A percentile compares a stretch with the other conserved stretches of the same genome.
These are phyloP conservation scores for Teratosphaeria gauchensis DNA, from an alignment of 2,329 filamentous ascomycete species.

Conservation along the genomic window DNA sequence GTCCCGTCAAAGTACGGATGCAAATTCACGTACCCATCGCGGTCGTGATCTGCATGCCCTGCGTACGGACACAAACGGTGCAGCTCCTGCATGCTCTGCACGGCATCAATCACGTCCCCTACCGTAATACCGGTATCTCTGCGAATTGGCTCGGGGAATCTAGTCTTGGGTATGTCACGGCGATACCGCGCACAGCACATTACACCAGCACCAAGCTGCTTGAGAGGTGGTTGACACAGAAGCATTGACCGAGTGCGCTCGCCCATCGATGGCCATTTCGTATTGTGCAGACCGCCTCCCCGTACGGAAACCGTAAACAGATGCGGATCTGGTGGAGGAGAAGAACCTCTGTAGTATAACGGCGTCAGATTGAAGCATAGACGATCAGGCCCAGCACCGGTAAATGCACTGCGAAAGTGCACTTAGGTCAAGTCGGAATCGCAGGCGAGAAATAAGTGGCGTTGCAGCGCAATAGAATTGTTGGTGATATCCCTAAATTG, in stretches of 20 bases:
- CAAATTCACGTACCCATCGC: neutral
- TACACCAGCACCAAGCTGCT: neutral
- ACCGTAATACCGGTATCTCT: slow-evolving; percentile 7
- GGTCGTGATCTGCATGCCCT: neutral
- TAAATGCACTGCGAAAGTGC: neutral
- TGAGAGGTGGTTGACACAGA: slow-evolving; percentile 9
- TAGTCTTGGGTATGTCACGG: neutral
- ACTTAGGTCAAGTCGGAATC: neutral
- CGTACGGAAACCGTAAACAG: too few species aligned
- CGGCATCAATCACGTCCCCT: slow-evolving; percentile 5
- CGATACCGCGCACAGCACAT: neutral
- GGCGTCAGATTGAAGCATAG: too few species aligned
- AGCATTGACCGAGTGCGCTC: slow-evolving; percentile 1
- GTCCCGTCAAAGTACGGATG: too few species aligned
- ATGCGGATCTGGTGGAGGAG: too few species aligned
- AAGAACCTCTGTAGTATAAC: too few species aligned
- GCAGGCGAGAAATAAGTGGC: neutral
- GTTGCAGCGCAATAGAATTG: neutral
- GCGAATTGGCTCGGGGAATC: neutral
- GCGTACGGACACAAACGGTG: slow-evolving; percentile 6
- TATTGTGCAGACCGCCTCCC: too few species aligned
- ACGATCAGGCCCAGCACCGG: neutral
- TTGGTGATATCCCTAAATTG: neutral
- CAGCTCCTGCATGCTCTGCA: neutral
- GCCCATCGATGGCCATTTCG: neutral